Evolutionary conservation across 1,284 basidiomycete species (phyloP), one percentile per base, ranked within the genome.

Genomic region (Cystobasidium slooffiae): DNA sequence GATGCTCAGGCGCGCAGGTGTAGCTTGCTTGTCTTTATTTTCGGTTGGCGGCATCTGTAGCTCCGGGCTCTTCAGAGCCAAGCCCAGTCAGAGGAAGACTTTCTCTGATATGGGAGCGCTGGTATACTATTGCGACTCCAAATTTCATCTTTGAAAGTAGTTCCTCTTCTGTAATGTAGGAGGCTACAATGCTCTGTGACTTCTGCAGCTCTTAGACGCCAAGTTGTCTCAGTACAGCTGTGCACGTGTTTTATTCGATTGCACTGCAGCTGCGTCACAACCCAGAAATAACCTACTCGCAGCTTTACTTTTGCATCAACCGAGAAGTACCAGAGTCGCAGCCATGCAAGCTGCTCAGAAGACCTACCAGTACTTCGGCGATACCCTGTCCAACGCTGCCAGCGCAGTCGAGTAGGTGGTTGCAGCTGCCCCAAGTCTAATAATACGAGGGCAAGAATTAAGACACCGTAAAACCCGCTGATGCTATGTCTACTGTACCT

Each of bases 291-390:
- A 49, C 46, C 53, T 31, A 16, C 59, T 61, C 43, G 39, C 41
- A 20, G 16, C 41, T 61, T 12, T 16, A 61, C 20, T n/a, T 8
- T 18, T 20, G n/a, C 14, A 6, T 37, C 39, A 61, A 8, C 8
- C 14, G 56, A 37, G 16, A 43, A 1, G 10, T 31, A 47, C 7
- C 1, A 6, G 37, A 63, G 16, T 22, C 1, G 12, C 14, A 16
- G 52, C 24, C 41, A 72, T 72, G 69, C 31, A 72, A 31, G 31
- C 69, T 10, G 69, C 69, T 14, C 47, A 51, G 22, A 72, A 63
- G 59, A 72, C 69, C 14, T 64, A 63, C 39, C 22, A 51, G 41
- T 61, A 20, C 61, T 72, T 72, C 43, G 24, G 68, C n/a, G 58
- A 70, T 46, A 59, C 58, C 37, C 53, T 70, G 14, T 20, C 46